These are phyloP conservation scores for Tulasnella calospora DNA, from an alignment of 768 basidiomycete species.

Conservation along the genomic window DNA sequence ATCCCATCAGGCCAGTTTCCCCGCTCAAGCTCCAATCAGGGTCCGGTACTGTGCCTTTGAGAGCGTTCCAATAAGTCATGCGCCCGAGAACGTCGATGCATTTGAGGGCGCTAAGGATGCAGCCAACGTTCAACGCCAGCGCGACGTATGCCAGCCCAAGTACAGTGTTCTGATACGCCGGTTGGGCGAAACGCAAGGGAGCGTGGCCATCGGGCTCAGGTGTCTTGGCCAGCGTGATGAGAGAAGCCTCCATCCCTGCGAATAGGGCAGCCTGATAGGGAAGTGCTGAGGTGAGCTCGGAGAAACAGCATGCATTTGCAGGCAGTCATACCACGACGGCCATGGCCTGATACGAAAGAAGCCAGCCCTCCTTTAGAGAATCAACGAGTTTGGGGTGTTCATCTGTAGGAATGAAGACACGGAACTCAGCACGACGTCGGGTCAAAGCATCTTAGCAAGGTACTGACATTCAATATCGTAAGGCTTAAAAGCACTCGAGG, in stretches of 20 bases:
- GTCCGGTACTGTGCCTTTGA: neutral
- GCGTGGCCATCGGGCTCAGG: neutral
- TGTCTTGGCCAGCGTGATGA: neutral
- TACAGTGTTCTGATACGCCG: neutral
- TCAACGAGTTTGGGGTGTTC: neutral
- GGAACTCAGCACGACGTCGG: neutral
- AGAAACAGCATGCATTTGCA: neutral
- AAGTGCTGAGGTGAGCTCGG: neutral
- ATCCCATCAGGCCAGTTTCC: neutral
- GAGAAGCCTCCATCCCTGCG: conserved; percentile 3
- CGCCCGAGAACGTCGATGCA: neutral
- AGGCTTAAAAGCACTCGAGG: neutral
- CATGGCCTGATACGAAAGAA: neutral
- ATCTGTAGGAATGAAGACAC: neutral
- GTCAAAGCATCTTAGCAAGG: neutral
- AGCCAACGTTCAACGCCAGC: neutral
- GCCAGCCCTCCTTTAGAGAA: neutral
- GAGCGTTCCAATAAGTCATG: neutral
- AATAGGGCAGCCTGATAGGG: neutral
- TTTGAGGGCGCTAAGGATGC: neutral
- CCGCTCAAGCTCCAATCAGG: neutral
- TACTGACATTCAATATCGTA: neutral
- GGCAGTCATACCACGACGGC: neutral
- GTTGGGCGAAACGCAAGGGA: neutral
- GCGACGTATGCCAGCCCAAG: neutral